Conservation (phyloP, 768 basidiomycete genomes). For the Mycena galericulata region DNA sequence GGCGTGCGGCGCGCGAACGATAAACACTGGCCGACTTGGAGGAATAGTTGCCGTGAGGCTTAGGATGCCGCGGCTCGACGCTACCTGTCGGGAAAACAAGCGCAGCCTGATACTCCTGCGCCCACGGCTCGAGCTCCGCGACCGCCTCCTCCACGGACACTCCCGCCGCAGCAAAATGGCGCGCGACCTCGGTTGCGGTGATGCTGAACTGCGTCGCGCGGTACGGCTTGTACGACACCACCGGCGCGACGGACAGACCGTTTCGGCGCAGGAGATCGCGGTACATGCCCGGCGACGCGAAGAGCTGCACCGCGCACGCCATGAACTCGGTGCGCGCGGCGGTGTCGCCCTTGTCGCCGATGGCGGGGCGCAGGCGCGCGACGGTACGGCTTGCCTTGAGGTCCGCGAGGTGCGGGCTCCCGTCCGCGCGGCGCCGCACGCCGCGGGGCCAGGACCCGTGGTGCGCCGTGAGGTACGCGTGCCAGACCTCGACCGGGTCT, state of each 20-base stretch:
- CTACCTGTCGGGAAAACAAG: constrained; percentile 24
- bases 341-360: constrained; percentile 46
- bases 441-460: constrained; percentile 61
- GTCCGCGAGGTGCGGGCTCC: constrained; percentile 54
- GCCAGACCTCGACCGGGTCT: constrained; percentile 60
- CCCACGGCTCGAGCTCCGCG: constrained; percentile 53
- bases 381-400: constrained; percentile 61
- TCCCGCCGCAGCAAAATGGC: constrained; percentile 57
- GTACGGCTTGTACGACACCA: constrained; percentile 46
- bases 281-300: constrained; percentile 55
- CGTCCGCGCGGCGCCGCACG: constrained; percentile 53
- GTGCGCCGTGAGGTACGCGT: constrained; percentile 57
- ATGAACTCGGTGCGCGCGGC: constrained; percentile 55
- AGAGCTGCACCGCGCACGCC: constrained; percentile 52
- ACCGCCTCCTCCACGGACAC: constrained; percentile 50
- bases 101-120: constrained; percentile 46
- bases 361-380: constrained; percentile 58
- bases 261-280: constrained; percentile 50
- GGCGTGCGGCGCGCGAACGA: constrained; percentile 6
- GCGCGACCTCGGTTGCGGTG: constrained; percentile 48
- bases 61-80: constrained; percentile 1
- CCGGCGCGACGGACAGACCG: constrained; percentile 49
- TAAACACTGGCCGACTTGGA: constrained; percentile 6
- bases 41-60: not conserved
- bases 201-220: constrained; percentile 43